These are phyloP conservation scores for Trametes maxima DNA, from an alignment of 768 basidiomycete species.

Conservation along the genomic window DNA sequence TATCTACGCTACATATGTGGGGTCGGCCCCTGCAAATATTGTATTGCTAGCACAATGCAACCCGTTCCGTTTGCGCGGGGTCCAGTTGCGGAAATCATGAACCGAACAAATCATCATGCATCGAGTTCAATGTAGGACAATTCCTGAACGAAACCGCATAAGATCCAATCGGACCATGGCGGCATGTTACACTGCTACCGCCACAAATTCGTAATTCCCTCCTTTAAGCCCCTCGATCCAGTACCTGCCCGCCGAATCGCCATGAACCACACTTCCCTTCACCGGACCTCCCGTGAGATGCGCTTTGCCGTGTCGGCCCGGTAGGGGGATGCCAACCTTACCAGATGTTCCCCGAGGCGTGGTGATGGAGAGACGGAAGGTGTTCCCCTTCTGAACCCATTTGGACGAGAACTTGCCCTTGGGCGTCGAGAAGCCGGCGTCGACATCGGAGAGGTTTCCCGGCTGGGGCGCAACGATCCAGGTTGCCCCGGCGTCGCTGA, in stretches of 20 bases:
- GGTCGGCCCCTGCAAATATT: conserved; percentile 20
- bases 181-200: background rate
- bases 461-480: conserved; percentile 18
- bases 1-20: conserved; percentile 2
- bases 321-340: conserved; percentile 13
- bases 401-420: conserved; percentile 19
- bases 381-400: background rate
- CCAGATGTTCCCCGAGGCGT: conserved; percentile 14
- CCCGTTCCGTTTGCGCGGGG: conserved; percentile 10
- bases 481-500: conserved; percentile 18
- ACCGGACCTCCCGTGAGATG: background rate
- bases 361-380: conserved; percentile 14
- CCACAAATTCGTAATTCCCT: conserved; percentile 13
- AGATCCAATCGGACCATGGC: background rate
- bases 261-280: background rate
- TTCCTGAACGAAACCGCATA: background rate
- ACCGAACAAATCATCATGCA: background rate
- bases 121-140: background rate
- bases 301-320: background rate
- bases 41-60: conserved; percentile 28
- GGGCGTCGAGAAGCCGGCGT: conserved; percentile 19
- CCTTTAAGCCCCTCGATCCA: conserved; percentile 11
- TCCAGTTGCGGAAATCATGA: background rate
- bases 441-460: conserved; percentile 15
- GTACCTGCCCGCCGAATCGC: conserved; percentile 10